Evolutionary conservation across 305 asterid genomes (phyloP).

Genomic region (Petunia hybrid): DNA sequence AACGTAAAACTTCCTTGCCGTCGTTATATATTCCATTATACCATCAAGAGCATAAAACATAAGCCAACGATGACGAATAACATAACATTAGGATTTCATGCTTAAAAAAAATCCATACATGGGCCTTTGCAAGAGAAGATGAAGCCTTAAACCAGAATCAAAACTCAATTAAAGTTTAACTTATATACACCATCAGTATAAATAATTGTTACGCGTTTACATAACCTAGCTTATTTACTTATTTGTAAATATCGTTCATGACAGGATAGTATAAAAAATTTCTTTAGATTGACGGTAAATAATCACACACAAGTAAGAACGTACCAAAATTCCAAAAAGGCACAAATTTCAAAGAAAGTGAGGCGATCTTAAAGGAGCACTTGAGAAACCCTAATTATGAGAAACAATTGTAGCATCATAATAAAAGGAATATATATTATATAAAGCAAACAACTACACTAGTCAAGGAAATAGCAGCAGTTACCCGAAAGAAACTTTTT

Average conservation of each 20-base stretch:
- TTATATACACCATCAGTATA: too few species aligned
- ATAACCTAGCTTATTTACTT: too few species aligned
- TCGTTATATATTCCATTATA: neutral
- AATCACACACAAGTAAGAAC: too few species aligned
- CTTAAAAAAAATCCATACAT: neutral
- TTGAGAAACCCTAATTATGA: constrained; percentile 5
- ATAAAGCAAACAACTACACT: too few species aligned
- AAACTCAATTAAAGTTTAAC: too few species aligned
- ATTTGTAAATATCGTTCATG: too few species aligned
- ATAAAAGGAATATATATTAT: neutral
- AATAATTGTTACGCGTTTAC: too few species aligned
- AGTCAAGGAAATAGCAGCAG: too few species aligned
- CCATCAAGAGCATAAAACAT: neutral
- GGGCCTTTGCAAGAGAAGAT: neutral
- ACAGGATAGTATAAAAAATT: too few species aligned
- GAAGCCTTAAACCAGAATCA: neutral
- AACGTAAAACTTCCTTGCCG: neutral
- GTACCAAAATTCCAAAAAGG: neutral
- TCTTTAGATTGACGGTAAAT: too few species aligned
- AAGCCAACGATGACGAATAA: neutral
- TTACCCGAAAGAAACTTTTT: too few species aligned
- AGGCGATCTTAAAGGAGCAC: constrained; percentile 3
- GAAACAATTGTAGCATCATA: neutral
- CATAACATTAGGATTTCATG: neutral
- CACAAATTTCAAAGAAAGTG: neutral